A percentile compares a stretch with the other conserved stretches of the same genome.
Evolutionary conservation across 805 yeast genomes (phyloP).

Genomic region (Yamadazyma akitaensis): DNA sequence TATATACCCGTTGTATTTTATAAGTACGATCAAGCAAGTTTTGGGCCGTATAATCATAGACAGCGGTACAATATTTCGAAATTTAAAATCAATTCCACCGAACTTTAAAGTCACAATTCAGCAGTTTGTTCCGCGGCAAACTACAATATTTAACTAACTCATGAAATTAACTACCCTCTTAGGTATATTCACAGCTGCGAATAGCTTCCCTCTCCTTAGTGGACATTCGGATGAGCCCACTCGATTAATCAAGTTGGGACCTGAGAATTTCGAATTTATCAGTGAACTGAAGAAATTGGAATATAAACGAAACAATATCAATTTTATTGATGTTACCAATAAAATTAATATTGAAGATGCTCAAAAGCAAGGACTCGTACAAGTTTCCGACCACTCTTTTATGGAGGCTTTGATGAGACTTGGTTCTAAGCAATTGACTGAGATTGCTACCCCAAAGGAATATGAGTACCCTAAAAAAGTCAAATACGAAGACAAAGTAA

Average conservation of each 20-base stretch:
- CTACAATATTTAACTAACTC: not conserved
- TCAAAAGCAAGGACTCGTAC: slow-evolving; percentile 20
- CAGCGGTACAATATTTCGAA: too few species aligned
- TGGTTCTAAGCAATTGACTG: slow-evolving; percentile 26
- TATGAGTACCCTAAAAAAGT: slow-evolving; percentile 54
- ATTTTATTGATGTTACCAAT: slow-evolving; percentile 65
- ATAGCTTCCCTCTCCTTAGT: slow-evolving; percentile 12
- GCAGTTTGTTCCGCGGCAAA: too few species aligned
- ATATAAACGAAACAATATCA: slow-evolving; percentile 42
- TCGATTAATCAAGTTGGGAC: slow-evolving; percentile 32
- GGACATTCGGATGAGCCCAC: not conserved
- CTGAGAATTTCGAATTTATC: slow-evolving; percentile 27
- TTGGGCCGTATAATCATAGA: too few species aligned
- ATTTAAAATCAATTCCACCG: too few species aligned
- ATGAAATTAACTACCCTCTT: slow-evolving; percentile 1
- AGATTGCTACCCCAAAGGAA: slow-evolving; percentile 16
- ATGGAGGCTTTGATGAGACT: slow-evolving; percentile 5
- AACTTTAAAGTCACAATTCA: too few species aligned
- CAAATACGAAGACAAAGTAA: slow-evolving; percentile 36
- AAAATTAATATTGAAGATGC: slow-evolving; percentile 31
- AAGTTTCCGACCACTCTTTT: not conserved
- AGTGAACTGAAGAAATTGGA: slow-evolving; percentile 35
- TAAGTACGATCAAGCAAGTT: too few species aligned
- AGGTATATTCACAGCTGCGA: slow-evolving; percentile 1
- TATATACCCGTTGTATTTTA: too few species aligned